Percentiles rank a stretch among this genome's conserved stretches.
These are phyloP conservation scores for Umbelopsis vinacea DNA, from an alignment of 192 early-diverging fungal genomes.

Conservation along the genomic window DNA sequence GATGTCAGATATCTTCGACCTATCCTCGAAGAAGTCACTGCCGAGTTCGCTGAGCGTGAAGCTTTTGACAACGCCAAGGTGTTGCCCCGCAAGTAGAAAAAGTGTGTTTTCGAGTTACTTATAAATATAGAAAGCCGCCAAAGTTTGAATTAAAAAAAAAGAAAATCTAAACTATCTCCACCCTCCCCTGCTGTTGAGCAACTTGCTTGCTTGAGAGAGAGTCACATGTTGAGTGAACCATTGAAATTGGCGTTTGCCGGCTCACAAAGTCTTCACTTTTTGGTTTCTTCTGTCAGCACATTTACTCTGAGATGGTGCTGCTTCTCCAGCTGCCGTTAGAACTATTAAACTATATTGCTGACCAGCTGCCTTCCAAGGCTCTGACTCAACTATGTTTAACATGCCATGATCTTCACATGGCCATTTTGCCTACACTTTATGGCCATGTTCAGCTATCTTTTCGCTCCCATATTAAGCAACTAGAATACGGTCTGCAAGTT, in stretches of 20 bases:
- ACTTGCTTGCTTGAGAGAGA: neutral
- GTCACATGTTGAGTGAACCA: constrained; percentile 1
- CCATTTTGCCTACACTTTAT: constrained; percentile 27
- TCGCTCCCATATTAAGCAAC: constrained; percentile 21
- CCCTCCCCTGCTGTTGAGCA: constrained; percentile 35
- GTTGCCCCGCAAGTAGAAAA: constrained; percentile 23
- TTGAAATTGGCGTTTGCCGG: neutral
- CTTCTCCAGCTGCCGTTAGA: constrained; percentile 26
- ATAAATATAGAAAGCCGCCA: constrained; percentile 6
- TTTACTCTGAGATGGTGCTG: neutral
- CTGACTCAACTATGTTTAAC: constrained; percentile 26
- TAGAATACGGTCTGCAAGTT: constrained; percentile 13
- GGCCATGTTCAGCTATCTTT: constrained; percentile 18
- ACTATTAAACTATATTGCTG: constrained; percentile 23
- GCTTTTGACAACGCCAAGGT: constrained; percentile 68
- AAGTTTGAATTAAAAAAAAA: neutral
- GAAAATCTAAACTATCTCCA: constrained; percentile 32
- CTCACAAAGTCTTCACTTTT: neutral
- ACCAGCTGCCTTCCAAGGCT: neutral
- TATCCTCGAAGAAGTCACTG: constrained; percentile 77
- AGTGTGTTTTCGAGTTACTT: constrained; percentile 4
- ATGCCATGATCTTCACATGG: neutral
- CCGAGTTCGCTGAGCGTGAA: constrained; percentile 78
- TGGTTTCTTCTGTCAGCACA: constrained; percentile 9
- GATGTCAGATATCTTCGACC: constrained; percentile 87